These are phyloP conservation scores for Papilionanthe hybrid DNA, from an alignment of 116 monocot genomes.

Conservation along the genomic window DNA sequence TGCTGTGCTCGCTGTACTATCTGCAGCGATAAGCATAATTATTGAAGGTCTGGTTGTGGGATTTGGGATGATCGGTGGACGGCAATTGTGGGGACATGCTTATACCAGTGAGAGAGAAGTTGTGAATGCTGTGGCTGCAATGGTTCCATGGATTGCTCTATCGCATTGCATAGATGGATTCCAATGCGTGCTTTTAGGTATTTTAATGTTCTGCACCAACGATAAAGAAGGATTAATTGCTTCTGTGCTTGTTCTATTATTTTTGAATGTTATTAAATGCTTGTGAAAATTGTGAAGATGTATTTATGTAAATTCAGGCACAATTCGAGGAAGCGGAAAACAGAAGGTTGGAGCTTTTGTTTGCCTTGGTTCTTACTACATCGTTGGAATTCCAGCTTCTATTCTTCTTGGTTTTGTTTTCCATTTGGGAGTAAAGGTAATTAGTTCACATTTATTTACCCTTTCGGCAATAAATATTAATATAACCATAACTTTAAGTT, in stretches of 20 bases:
- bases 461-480: too few species aligned
- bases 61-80: background rate
- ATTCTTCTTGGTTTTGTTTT: constrained; percentile 35
- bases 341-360: constrained; percentile 45
- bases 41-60: background rate
- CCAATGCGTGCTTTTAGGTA: constrained; percentile 9
- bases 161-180: constrained; percentile 9
- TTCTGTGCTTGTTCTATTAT: background rate
- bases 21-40: background rate
- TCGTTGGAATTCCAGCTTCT: constrained; percentile 42
- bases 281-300: too few species aligned
- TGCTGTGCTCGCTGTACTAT: background rate
- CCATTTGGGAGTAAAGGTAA: constrained; percentile 22
- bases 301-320: constrained; percentile 10
- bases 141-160: constrained; percentile 11
- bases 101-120: constrained; percentile 7
- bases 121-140: background rate
- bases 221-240: background rate
- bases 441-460: too few species aligned
- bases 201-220: too few species aligned
- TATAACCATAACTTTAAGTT: too few species aligned
- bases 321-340: constrained; percentile 42
- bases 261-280: background rate
- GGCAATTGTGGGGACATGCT: background rate
- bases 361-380: constrained; percentile 47